A percentile compares a stretch with the other conserved stretches of the same genome.
phyloP scores from a whole-genome alignment of 1,139 yeast genomes.

The Fermentozyma sake region DNA sequence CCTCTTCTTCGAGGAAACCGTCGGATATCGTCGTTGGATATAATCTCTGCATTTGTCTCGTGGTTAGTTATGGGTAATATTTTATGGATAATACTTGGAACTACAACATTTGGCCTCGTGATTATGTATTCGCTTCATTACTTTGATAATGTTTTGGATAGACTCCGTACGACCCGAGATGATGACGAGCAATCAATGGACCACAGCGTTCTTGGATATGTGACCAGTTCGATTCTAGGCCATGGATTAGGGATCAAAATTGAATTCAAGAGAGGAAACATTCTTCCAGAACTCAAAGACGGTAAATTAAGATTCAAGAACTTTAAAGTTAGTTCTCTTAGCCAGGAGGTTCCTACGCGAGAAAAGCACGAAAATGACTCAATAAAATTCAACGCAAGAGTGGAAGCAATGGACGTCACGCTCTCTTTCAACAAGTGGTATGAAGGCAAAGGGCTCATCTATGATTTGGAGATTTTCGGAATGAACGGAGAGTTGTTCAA shows the following conservation, averaged over 20 bases:
- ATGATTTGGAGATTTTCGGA: constrained; percentile 60
- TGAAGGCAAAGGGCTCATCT: constrained; percentile 60
- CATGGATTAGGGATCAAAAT: constrained; percentile 37
- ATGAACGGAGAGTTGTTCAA: constrained; percentile 47
- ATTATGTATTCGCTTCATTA: constrained; percentile 46
- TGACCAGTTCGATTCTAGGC: constrained; percentile 35
- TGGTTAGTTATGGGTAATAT: constrained; percentile 53
- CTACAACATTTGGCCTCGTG: constrained; percentile 59
- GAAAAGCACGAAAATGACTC: constrained; percentile 6
- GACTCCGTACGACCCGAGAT: constrained; percentile 1
- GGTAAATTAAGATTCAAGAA: constrained; percentile 62
- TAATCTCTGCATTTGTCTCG: constrained; percentile 54
- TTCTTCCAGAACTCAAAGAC: constrained; percentile 47
- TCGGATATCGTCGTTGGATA: constrained; percentile 47
- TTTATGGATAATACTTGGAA: constrained; percentile 58
- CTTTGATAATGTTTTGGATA: constrained; percentile 27
- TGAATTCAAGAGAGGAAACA: constrained; percentile 32
- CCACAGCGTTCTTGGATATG: constrained; percentile 27
- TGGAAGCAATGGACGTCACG: constrained; percentile 54
- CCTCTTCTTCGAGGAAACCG: constrained; percentile 47
- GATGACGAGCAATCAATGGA: constrained; percentile 14
- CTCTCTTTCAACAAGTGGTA: constrained; percentile 68
- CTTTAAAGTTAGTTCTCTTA: constrained; percentile 32
- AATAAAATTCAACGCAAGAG: constrained; percentile 31
- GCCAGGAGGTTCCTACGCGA: constrained; percentile 10